phyloP scores from a whole-genome alignment of 306 rosid genomes.

The Oemleria cerasiformis region DNA sequence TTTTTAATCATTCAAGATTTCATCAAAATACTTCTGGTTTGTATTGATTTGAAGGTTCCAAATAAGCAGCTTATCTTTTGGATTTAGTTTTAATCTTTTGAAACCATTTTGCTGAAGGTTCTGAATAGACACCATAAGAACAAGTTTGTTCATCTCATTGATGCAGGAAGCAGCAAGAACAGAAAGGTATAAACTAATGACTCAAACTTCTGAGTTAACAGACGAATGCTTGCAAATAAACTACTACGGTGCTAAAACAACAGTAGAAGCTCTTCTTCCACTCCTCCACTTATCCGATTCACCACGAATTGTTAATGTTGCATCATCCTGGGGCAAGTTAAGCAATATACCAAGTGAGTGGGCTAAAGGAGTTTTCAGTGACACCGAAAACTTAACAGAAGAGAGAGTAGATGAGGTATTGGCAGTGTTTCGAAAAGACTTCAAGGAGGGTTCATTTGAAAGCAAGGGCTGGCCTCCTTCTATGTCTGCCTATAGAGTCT shows the following conservation, averaged over 20 bases:
- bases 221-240: conserved; percentile 47
- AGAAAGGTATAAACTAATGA: conserved; percentile 28
- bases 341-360: conserved; percentile 33
- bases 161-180: conserved; percentile 4
- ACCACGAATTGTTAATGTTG: conserved; percentile 48
- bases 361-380: conserved; percentile 21
- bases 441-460: conserved; percentile 34
- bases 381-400: conserved; percentile 35
- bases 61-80: no score
- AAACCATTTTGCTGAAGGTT: background rate
- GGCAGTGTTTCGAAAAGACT: conserved; percentile 29
- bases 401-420: conserved; percentile 33
- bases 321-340: conserved; percentile 31
- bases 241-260: conserved; percentile 46
- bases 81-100: no score
- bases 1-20: no score
- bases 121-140: background rate
- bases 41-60: no score
- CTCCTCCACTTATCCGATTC: conserved; percentile 51
- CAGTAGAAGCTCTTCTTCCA: conserved; percentile 33
- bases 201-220: conserved; percentile 32
- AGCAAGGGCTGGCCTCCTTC: conserved; percentile 36
- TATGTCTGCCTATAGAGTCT: conserved; percentile 25
- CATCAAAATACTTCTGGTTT: no score
- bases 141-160: background rate